Evolutionary conservation across 306 rosid genomes (phyloP), one percentile per base, ranked within the genome.

Genomic region (Castanea crenata): DNA sequence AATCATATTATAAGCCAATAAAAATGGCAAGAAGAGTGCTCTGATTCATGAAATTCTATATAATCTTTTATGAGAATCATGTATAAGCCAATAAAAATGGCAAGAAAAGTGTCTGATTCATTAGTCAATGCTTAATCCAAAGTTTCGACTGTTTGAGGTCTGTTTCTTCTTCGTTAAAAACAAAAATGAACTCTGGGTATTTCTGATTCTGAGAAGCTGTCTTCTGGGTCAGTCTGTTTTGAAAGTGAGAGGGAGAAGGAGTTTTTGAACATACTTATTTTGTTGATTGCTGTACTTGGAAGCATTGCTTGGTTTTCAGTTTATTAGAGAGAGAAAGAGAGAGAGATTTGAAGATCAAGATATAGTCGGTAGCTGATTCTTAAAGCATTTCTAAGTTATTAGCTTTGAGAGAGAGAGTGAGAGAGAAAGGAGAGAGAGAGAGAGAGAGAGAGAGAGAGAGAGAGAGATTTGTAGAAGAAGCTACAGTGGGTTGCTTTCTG

Each of bases 381-480:
- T 85, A 55, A 74, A 15, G 19, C 68, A 69, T 73, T 80, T 59
- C 84, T 67, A 8, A 16, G 18, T 61, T 32, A 27, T 52, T 52
- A 31, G 64, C 49, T 16, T 62, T 23, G 21, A 21, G 21, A 21
- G 21, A 21, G 21, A 21, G 21, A 21, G 21, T 21, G 21, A 21
- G 21, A 21, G 21, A 21, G 21, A 21, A 21, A 21, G 21, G 71
- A 21, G 59, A 51, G 82, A 59, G 21, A 21, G 21, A 21, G 21
- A 21, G 21, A 21, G 31, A 59, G 21, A 21, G 71, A 21, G 59
- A 51, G 82, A 59, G 21, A 21, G 21, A 21, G 21, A 21, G 21
- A 21, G 31, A 59, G 67, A 90, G 81, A 89, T 82, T 85, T 87
- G 89, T 85, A 81, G 91, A 79, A 78, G 78, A 89, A 87, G 96